Base-by-base conservation (phyloP, 139 green algal species). In the Micractinium sp. region DNA sequence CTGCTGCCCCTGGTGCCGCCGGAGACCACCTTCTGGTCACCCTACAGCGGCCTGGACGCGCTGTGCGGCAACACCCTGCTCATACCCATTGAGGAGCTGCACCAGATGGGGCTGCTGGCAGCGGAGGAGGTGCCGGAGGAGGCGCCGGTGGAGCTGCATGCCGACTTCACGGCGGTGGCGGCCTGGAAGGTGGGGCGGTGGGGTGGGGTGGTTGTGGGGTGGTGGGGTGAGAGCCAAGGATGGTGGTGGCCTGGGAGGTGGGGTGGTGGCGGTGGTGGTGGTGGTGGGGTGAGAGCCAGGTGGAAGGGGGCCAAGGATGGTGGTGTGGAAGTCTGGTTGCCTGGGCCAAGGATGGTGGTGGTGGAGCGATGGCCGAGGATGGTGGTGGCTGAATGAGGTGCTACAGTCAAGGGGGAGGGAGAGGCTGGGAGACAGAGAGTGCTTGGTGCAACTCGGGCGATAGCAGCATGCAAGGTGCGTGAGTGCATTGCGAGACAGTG, bases 1-100 rank as follows among this genome's bases (percentile, higher is more conserved):
- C 91, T 99, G 84, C 94, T 99, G 82, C 98, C 98, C 0, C 91
- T 99, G 38, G 98, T 99, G 41, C 98, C 98, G 0, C 98, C 98
- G 16, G 98, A 99, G 88, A 92, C 93, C 0, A 94, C 96, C 88
- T 99, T 95, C 93, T 99, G 96, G 95, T 98, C 95, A 3, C 98
- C 98, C 19, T 99, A 99, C 94, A 95, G 93, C 14, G 97, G 97
- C 74, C 93, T 96, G 69, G 97, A 99, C 89, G 97, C 97, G 16
- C 96, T 98, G 87, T 98, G 96, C 87, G 98, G 98, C 80, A 98
- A 98, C 93, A 95, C 96, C 1, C 93, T 99, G 29, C 88, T 99
- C 14, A 97, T 99, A 56, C 95, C 91, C 69, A 87, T 99, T 33
- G 96, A 99, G 27, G 91, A 94, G 47, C 95, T 99, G 19, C 94